Percentiles rank a stretch among this genome's conserved stretches.
Conservation (phyloP, 2,329 filamentous ascomycete genomes). For the Rhynchosporium agropyri region DNA sequence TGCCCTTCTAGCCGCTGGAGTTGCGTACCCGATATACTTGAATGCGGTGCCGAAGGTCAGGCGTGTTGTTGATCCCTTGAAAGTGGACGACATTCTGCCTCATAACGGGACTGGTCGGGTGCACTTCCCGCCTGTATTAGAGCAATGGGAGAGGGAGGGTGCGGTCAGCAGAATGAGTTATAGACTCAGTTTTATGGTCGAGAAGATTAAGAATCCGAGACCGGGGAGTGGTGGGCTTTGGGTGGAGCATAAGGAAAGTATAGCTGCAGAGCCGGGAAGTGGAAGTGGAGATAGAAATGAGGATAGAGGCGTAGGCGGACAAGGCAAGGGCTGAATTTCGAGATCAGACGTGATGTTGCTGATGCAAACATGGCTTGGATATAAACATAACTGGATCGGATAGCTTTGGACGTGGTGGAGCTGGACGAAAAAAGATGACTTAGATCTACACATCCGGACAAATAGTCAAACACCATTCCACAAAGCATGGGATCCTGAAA, state of each 20-base stretch:
- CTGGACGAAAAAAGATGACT: too few relatives aligned
- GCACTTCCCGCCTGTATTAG: not conserved
- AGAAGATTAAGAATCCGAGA: constrained; percentile 26
- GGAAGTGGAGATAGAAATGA: not conserved
- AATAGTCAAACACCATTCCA: too few relatives aligned
- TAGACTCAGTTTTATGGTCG: constrained; percentile 25
- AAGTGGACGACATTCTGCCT: constrained; percentile 4
- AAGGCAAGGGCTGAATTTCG: not conserved
- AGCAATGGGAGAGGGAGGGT: constrained; percentile 9
- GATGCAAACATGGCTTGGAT: too few relatives aligned
- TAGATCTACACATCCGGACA: too few relatives aligned
- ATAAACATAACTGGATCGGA: too few relatives aligned
- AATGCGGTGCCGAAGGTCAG: constrained; percentile 32
- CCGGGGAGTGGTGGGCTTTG: constrained; percentile 23
- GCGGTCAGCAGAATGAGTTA: constrained; percentile 27
- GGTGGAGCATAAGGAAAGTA: constrained; percentile 21
- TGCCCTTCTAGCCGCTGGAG: constrained; percentile 34
- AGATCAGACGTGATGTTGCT: too few relatives aligned
- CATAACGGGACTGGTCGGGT: not conserved
- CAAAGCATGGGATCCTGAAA: too few relatives aligned
- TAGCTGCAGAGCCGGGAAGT: not conserved
- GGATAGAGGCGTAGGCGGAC: not conserved
- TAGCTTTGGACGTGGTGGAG: too few relatives aligned
- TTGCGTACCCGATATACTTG: constrained; percentile 38
- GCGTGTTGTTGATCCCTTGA: constrained; percentile 35